Base-by-base conservation (phyloP, 768 basidiomycete species). In the Russula ochroleuca region DNA sequence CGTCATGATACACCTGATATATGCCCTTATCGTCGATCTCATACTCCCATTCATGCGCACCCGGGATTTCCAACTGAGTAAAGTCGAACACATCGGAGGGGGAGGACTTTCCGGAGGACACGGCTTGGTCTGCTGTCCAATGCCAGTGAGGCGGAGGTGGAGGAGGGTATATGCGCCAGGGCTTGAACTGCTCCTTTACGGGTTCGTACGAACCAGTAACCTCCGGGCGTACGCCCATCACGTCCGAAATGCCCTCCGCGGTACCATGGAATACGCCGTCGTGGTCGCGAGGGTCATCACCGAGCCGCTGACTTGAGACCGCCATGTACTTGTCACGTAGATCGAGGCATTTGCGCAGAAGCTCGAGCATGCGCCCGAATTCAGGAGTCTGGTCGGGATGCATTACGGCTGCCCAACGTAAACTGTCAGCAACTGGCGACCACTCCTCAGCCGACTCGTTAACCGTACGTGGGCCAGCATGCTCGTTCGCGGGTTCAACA, bases 91-190 rank as follows among this genome's bases (percentile, higher is more conserved):
- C 82, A n/a, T 78, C 77, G 5, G 72, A 73, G 37, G 68, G 61
- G 45, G 71, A 57, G 56, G 68, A 64, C 59, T 25, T 68, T 60
- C 79, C 80, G 11, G 76, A 68, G 62, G 62, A 82, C 38, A 81
- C 77, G 9, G 76, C 76, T 13, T 80, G 73, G 54, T 82, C 76
- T 52, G 83, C 78, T 45, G 78, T 81, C 86, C 90, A 94, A 70
- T 93, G 92, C 97, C 97, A 99, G 69, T 94, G 94, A 0, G 95
- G 96, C 3, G 92, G 91, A 0, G 97, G 97, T 5, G 97, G 95
- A 13, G 79, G 81, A 0, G 97, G 97, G 69, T 97, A 97, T 68
- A 98, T 89, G 59, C 81, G 83, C 97, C 97, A 99, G 5, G 83
- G 77, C 41, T 82, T 69, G 68, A 81, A 77, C 17, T 75, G 71